A percentile compares a stretch with the other conserved stretches of the same genome.
Conservation (phyloP, 2,329 filamentous ascomycete genomes). For the Monosporascus sp. region DNA sequence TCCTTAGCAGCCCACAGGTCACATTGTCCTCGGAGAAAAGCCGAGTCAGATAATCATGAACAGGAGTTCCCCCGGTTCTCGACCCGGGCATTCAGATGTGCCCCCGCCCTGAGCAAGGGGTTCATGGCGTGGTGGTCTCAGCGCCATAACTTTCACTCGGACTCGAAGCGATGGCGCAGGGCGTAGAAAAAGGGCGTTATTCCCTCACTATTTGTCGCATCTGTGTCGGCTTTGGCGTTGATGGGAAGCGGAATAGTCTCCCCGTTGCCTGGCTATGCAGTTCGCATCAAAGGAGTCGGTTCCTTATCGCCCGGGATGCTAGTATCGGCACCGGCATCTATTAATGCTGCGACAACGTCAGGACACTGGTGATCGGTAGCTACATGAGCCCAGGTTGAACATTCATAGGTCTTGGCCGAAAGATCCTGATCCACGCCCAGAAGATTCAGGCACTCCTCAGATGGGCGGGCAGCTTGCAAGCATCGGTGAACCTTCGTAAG, state of each 20-base stretch:
- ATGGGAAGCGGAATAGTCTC: neutral
- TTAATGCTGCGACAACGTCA: neutral
- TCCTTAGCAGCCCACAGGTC: neutral
- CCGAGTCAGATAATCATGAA: neutral
- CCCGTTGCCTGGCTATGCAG: neutral
- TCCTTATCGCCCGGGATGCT: neutral
- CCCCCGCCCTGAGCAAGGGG: neutral
- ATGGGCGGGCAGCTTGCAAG: neutral
- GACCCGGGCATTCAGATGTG: neutral
- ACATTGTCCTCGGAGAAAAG: neutral
- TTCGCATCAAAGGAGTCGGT: neutral
- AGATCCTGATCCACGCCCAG: neutral
- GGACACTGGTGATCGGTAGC: neutral
- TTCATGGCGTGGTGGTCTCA: neutral
- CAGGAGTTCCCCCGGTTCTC: neutral
- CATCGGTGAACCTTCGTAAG: neutral
- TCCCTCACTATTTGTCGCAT: neutral
- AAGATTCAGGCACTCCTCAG: neutral
- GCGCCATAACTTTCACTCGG: neutral
- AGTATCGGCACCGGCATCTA: neutral
- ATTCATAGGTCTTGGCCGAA: neutral
- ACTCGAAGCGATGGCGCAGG: neutral
- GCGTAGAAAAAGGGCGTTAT: neutral
- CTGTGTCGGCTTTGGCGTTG: neutral
- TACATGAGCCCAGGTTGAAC: neutral